Evolutionary conservation across 257 asterid species (phyloP).

Genomic region (Jacaranda copaia): DNA sequence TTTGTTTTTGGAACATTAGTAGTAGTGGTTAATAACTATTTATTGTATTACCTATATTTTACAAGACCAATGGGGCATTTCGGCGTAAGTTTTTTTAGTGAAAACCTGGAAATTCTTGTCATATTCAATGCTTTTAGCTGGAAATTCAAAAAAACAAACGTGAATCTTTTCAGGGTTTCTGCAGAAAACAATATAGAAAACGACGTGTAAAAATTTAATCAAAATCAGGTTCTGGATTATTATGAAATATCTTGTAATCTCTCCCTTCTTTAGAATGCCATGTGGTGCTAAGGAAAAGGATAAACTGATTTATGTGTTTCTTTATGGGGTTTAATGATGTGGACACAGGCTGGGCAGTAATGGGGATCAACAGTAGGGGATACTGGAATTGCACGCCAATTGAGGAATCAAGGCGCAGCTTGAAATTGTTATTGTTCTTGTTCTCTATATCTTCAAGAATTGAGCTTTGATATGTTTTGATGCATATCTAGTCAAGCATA

Average conservation of each 20-base stretch:
- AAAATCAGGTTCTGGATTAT: background rate
- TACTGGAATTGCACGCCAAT: background rate
- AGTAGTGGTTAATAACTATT: background rate
- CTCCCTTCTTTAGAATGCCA: background rate
- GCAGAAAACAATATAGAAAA: background rate
- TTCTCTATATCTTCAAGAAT: background rate
- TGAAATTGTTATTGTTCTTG: conserved; percentile 1
- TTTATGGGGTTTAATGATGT: background rate
- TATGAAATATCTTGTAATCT: no score
- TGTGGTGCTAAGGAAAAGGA: background rate
- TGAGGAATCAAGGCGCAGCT: background rate
- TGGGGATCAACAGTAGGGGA: background rate
- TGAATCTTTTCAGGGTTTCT: background rate
- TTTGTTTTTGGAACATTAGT: background rate
- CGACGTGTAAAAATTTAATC: background rate
- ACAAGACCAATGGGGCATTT: background rate
- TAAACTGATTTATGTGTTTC: background rate
- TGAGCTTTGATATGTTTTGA: background rate
- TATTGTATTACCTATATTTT: background rate
- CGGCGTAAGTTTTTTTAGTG: background rate
- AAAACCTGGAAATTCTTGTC: no score
- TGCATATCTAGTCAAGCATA: background rate
- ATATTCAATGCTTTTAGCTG: background rate
- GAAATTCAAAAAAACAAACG: background rate
- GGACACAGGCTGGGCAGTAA: background rate